Percentiles rank a stretch among this genome's conserved stretches.
Conservation (phyloP, 805 yeast genomes). For the Ogataea pignaliae region DNA sequence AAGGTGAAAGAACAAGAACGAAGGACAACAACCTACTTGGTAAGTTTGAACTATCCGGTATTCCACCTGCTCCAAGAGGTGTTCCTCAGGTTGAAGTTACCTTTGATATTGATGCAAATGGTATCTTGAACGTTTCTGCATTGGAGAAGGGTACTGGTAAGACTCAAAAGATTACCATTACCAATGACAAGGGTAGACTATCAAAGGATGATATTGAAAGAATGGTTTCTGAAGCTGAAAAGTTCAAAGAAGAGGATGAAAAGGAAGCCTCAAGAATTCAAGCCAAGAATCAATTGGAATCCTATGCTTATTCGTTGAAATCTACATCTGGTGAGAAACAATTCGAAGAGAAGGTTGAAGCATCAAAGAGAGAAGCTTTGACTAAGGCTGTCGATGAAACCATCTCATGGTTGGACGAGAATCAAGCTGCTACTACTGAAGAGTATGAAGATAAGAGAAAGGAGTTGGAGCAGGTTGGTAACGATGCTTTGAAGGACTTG, state of each 20-base stretch:
- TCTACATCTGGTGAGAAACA: slow-evolving; percentile 37
- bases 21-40: slow-evolving; percentile 90
- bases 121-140: slow-evolving; percentile 82
- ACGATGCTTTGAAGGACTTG: slow-evolving; percentile 96
- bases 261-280: slow-evolving; percentile 52
- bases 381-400: slow-evolving; percentile 73
- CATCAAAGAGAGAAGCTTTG: slow-evolving; percentile 50
- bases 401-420: slow-evolving; percentile 86
- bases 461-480: slow-evolving; percentile 92
- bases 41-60: slow-evolving; percentile 79
- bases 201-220: slow-evolving; percentile 63
- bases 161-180: slow-evolving; percentile 84
- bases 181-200: slow-evolving; percentile 92
- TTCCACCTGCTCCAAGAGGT: slow-evolving; percentile 91
- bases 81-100: slow-evolving; percentile 88
- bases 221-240: slow-evolving; percentile 63
- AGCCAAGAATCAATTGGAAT: slow-evolving; percentile 54
- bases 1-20: slow-evolving; percentile 94
- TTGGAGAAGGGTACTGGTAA: slow-evolving; percentile 94
- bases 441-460: slow-evolving; percentile 92
- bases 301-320: slow-evolving; percentile 54
- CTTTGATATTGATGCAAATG: slow-evolving; percentile 83
- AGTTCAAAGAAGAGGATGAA: slow-evolving; percentile 59
- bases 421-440: slow-evolving; percentile 89
- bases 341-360: slow-evolving; percentile 34